These are phyloP conservation scores for Ophiostoma pallidulum DNA, from an alignment of 2,329 filamentous ascomycete species.

Conservation along the genomic window DNA sequence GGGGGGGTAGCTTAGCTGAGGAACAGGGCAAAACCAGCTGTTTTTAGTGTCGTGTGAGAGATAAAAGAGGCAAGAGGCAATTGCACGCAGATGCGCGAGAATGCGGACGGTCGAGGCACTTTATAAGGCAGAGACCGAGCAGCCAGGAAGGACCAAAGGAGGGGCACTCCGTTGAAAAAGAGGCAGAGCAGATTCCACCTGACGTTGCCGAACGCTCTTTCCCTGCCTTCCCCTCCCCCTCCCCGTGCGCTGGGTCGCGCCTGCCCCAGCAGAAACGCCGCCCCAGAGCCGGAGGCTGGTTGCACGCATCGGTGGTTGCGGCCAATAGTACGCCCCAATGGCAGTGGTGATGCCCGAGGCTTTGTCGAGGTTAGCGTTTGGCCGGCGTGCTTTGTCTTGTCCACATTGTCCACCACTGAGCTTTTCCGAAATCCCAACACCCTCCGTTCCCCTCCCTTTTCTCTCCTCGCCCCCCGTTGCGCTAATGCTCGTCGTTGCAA, in stretches of 20 bases:
- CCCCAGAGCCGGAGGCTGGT: slow-evolving; percentile 5
- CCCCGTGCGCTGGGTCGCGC: not conserved
- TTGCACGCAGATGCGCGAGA: not conserved
- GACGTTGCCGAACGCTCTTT: too few species aligned
- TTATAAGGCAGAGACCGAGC: slow-evolving; percentile 2
- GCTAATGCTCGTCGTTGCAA: too few species aligned
- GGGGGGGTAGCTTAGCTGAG: slow-evolving; percentile 1
- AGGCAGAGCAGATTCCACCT: not conserved
- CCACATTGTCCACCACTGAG: slow-evolving; percentile 1
- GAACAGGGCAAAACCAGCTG: slow-evolving; percentile 1
- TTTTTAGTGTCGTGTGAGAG: too few species aligned
- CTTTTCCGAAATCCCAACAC: slow-evolving; percentile 5
- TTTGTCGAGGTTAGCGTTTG: slow-evolving; percentile 9
- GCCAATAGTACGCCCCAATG: slow-evolving; percentile 3
- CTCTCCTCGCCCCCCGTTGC: too few species aligned
- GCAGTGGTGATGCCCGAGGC: slow-evolving; percentile 11
- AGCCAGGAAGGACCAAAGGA: slow-evolving; percentile 7
- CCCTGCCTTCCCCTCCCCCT: not conserved
- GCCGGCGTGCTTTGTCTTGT: not conserved
- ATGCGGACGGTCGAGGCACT: slow-evolving; percentile 6
- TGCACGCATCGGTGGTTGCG: not conserved
- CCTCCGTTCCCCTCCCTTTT: not conserved
- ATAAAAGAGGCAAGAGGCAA: not conserved
- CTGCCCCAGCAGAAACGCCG: slow-evolving; percentile 3
- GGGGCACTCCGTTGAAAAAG: slow-evolving; percentile 1